These are phyloP conservation scores for Schizosaccharomyces versatilis DNA, from an alignment of 1,139 yeast genomes.

Conservation along the genomic window DNA sequence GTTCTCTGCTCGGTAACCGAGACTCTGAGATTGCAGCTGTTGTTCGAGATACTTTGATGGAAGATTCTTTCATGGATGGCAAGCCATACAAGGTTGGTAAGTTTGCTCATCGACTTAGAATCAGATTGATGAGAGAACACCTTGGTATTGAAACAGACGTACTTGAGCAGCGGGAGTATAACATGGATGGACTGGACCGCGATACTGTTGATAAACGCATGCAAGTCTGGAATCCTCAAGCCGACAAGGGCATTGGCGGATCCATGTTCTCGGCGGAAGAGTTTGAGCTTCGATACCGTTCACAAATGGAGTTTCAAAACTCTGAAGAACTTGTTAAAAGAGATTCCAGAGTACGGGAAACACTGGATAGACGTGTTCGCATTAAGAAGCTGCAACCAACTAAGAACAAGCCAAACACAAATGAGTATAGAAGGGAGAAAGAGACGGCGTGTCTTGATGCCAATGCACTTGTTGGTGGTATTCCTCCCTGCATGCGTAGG, in stretches of 20 bases:
- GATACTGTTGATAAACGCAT: constrained; percentile 5
- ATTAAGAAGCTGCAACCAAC: neutral
- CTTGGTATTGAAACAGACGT: constrained; percentile 81
- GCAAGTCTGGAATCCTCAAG: constrained; percentile 6
- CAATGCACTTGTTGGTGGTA: constrained; percentile 1
- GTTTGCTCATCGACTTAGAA: constrained; percentile 73
- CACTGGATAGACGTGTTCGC: neutral
- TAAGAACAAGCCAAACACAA: constrained; percentile 24
- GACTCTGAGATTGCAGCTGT: constrained; percentile 89
- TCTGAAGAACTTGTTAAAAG: constrained; percentile 10
- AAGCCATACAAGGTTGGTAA: constrained; percentile 57
- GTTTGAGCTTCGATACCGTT: neutral
- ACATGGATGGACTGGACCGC: constrained; percentile 24
- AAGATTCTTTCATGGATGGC: constrained; percentile 63
- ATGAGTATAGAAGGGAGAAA: constrained; percentile 35
- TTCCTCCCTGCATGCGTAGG: neutral
- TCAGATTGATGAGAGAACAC: constrained; percentile 90
- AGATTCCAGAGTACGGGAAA: too few relatives aligned
- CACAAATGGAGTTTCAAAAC: constrained; percentile 5
- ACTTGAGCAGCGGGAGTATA: constrained; percentile 61
- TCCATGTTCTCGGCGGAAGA: neutral
- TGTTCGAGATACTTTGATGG: constrained; percentile 59
- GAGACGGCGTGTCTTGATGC: neutral
- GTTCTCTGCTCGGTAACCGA: constrained; percentile 80
- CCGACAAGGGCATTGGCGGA: neutral